Conservation (phyloP, 2,329 filamentous ascomycete genomes). For the Pyrenophora graminea region DNA sequence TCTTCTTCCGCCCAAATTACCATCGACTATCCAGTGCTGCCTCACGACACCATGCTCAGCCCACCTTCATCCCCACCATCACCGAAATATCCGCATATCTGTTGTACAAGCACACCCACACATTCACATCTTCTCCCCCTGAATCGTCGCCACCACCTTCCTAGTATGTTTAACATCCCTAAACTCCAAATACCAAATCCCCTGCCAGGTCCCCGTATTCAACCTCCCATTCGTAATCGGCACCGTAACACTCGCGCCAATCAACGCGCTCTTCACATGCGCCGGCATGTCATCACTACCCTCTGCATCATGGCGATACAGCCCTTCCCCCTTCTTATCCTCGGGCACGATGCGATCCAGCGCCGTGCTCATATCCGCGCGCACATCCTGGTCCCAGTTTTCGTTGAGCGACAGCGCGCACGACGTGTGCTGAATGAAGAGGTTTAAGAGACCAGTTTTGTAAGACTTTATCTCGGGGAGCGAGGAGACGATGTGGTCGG, state of each 20-base stretch:
- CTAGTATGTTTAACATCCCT: slow-evolving; percentile 74
- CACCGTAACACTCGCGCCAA: slow-evolving; percentile 87
- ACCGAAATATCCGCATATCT: no score
- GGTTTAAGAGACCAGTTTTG: slow-evolving; percentile 73
- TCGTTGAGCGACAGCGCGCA: slow-evolving; percentile 92
- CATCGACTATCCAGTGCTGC: no score
- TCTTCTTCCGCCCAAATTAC: no score
- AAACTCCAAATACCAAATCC: slow-evolving; percentile 96
- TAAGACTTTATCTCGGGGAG: slow-evolving; percentile 82
- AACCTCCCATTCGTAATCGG: slow-evolving; percentile 86
- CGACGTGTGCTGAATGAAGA: slow-evolving; percentile 95
- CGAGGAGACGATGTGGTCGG: slow-evolving; percentile 69
- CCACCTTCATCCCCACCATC: no score
- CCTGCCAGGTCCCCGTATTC: slow-evolving; percentile 75
- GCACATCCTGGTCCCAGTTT: slow-evolving; percentile 86
- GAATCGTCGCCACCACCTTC: slow-evolving; percentile 88
- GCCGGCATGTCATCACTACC: slow-evolving; percentile 93
- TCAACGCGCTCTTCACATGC: slow-evolving; percentile 87
- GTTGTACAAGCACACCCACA: no score
- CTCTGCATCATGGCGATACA: slow-evolving; percentile 88
- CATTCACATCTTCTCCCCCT: slow-evolving; percentile 70
- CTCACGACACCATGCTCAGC: no score
- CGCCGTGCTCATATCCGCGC: slow-evolving; percentile 90
- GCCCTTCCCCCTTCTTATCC: slow-evolving; percentile 58
- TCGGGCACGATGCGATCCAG: slow-evolving; percentile 87